Percentiles rank a stretch among this genome's conserved stretches.
These are phyloP conservation scores for Fusarium lateritium DNA, from an alignment of 2,329 filamentous ascomycete genomes.

Conservation along the genomic window DNA sequence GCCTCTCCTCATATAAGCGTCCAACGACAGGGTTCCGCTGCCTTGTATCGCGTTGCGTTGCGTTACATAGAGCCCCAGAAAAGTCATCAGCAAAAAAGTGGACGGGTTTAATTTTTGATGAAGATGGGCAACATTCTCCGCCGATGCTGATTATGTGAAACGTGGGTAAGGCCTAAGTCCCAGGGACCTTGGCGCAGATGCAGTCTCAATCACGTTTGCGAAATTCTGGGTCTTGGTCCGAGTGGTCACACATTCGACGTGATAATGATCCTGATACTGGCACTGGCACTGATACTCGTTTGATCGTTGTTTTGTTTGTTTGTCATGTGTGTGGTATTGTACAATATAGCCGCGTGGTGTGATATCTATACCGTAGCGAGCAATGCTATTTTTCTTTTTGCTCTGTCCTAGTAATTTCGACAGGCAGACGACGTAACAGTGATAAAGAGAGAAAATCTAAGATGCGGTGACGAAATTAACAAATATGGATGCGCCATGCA, in stretches of 20 bases:
- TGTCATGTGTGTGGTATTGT: conserved; percentile 9
- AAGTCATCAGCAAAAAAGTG: conserved; percentile 12
- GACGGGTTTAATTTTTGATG: conserved; percentile 21
- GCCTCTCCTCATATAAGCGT: neutral
- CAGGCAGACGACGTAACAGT: conserved; percentile 1
- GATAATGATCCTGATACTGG: conserved; percentile 4
- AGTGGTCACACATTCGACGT: conserved; percentile 26
- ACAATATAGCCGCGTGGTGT: conserved; percentile 10
- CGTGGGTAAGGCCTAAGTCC: conserved; percentile 13
- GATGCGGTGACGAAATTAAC: conserved; percentile 39
- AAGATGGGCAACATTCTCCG: conserved; percentile 29
- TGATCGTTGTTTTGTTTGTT: conserved; percentile 23
- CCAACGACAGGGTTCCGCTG: neutral
- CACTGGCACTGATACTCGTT: neutral
- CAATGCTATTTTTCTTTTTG: conserved; percentile 8
- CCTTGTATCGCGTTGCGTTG: conserved; percentile 13
- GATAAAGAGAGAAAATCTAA: conserved; percentile 21
- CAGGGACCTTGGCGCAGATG: conserved; percentile 9
- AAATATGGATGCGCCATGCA: conserved; percentile 31
- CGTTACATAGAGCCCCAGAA: conserved; percentile 30
- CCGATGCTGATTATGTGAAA: conserved; percentile 34
- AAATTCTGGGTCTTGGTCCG: conserved; percentile 24
- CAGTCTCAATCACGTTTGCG: conserved; percentile 25
- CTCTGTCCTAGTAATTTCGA: neutral
- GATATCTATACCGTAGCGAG: neutral